Base-by-base conservation (phyloP, 495 filamentous ascomycete genomes). In the Lindgomyces ingoldianus region DNA sequence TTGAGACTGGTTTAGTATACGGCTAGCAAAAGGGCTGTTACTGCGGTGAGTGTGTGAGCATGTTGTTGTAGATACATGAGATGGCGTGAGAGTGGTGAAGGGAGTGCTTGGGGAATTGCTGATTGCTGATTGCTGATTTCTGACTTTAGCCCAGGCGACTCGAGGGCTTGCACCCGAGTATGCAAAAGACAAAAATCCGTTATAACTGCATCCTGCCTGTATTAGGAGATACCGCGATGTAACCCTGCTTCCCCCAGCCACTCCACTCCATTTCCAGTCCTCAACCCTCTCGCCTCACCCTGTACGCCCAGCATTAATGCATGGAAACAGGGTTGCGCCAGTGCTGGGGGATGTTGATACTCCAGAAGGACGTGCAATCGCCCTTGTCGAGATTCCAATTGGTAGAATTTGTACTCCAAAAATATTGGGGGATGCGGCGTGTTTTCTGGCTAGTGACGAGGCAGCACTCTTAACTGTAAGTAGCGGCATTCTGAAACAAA, bases 1-100 rank as follows among this genome's bases (percentile, higher is more conserved):
- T 83, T 84, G 4, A 82, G 83, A 3, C 74, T 89, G 58, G 84
- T 86, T 4, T 87, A 83, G 84, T 88, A 87, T 67, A 87, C 87
- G 67, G 81, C 82, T 0, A 83, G 81, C 48, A 89, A 89, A 72
- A 84, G 81, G 4, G 85, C 86, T 24, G 84, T 87, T 1, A 79
- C 81, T 26, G 87, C 26, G 25, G 50, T 53, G 24, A 53, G 50
- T 53, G 12, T 8, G n/a, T 10, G 16, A 25, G 2, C 27, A 27
- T n/a, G 21, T 8, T 47, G 45, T n/a, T 18, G 45, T 4, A 8
- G 45, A 18, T n/a, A n/a, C n/a, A 24, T n/a, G 50, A 26, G 50
- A n/a, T 1, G 2, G 22, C 33, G 25, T 3, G 11, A 12, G 29
- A 12, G 26, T 3, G 19, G 26, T 8, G 29, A 19, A 30, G 8